These are phyloP conservation scores for Salix arbutifolia DNA, from an alignment of 345 rosid species.

Conservation along the genomic window DNA sequence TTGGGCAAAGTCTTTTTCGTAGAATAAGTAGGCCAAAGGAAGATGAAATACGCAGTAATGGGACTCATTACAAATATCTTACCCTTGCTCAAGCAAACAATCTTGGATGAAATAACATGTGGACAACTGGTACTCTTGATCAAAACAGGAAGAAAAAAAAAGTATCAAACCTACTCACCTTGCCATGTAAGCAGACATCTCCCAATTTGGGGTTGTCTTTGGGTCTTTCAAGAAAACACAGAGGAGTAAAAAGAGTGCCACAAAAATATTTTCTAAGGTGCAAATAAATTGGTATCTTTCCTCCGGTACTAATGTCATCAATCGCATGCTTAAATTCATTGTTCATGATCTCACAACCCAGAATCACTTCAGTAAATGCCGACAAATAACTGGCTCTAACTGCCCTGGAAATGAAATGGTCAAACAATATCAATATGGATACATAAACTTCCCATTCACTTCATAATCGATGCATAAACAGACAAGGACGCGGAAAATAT, in stretches of 20 bases:
- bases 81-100: neutral
- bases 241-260: conserved; percentile 71
- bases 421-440: conserved; percentile 10
- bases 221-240: conserved; percentile 61
- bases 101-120: neutral
- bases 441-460: neutral
- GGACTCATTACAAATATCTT: neutral
- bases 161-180: conserved; percentile 45
- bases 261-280: conserved; percentile 86
- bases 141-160: neutral
- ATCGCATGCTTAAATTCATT: conserved; percentile 28
- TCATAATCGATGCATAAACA: neutral
- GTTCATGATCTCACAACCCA: conserved; percentile 58
- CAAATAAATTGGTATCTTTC: conserved; percentile 52
- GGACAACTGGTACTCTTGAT: neutral
- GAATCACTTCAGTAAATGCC: conserved; percentile 82
- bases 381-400: conserved; percentile 58
- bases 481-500: neutral
- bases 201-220: conserved; percentile 60
- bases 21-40: neutral
- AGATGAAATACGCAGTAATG: neutral
- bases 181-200: conserved; percentile 78
- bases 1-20: neutral
- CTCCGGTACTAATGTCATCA: conserved; percentile 21
- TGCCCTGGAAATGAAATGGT: conserved; percentile 51